Evolutionary conservation across 208 protist genomes (phyloP), one percentile per base, ranked within the genome.

Genomic region (Naegleria fowleri): DNA sequence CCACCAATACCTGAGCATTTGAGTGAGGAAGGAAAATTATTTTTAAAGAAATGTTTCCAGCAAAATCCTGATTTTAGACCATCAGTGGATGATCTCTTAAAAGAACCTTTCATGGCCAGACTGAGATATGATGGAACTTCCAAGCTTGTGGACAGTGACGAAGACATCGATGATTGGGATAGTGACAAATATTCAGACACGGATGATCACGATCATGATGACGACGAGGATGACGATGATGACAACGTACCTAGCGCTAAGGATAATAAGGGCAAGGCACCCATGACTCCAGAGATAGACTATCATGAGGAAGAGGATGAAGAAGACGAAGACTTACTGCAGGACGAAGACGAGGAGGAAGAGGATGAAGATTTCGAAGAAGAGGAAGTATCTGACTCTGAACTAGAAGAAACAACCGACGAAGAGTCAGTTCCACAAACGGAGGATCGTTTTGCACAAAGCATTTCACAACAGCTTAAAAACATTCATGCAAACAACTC

Each of bases 1-100:
- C 88, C 88, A 55, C 5, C 0, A 13, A 90, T 90, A 36, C 88
- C 88, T 39, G 76, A 84, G 15, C 6, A n/a, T 48, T 90, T 90
- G 41, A 51, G 22, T 5, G 88, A 90, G 58, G 75, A 59, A 33
- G 88, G 88, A 59, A 33, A 67, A 19, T 1, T 55, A 36, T 90
- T 90, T n/a, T 38, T 90, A 3, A 55, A 25, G 51, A 55, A 58
- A 15, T 90, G 88, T 76, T 90, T 90, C n/a, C 9, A 51, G 5
- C 9, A 25, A 38, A 38, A 76, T 76, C 88, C 88, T 39, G 36
- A 76, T 33, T 36, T 39, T 7, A 51, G 88, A 39, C 25, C 88
- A 41, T 76, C 75, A 39, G 88, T 59, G 0, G 51, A 55, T 33
- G 48, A 90, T 33, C 22, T 84, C 7, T 59, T 90, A 5, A 51